phyloP scores from a whole-genome alignment of 2,329 filamentous ascomycete genomes.

The Blastomyces parvus region DNA sequence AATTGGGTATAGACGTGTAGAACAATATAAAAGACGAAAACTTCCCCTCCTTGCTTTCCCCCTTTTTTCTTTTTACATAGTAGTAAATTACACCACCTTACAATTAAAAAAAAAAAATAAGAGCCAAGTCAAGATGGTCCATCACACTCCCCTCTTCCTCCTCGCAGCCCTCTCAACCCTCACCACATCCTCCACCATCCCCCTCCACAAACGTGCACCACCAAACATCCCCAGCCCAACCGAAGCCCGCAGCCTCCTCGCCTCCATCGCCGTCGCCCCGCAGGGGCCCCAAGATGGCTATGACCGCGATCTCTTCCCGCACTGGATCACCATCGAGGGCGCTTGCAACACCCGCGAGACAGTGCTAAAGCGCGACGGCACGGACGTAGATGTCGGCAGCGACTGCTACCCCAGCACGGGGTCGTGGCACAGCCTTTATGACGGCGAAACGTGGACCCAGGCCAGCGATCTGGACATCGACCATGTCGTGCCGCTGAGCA shows the following conservation, averaged over 20 bases:
- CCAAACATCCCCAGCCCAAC: constrained; percentile 55
- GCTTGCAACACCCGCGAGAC: constrained; percentile 63
- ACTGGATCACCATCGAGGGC: constrained; percentile 58
- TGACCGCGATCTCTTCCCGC: constrained; percentile 58
- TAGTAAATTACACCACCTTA: too few relatives aligned
- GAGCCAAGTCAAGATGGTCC: background rate
- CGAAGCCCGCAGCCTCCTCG: constrained; percentile 50
- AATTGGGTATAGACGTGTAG: background rate
- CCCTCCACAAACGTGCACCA: constrained; percentile 30
- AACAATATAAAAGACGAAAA: background rate
- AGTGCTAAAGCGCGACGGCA: constrained; percentile 66
- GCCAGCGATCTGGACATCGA: constrained; percentile 70
- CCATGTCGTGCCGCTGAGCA: constrained; percentile 70
- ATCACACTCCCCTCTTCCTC: constrained; percentile 9
- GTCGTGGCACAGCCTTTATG: constrained; percentile 62
- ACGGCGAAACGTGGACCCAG: constrained; percentile 59
- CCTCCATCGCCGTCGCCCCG: constrained; percentile 48
- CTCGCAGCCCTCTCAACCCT: constrained; percentile 16
- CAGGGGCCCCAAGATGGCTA: constrained; percentile 50
- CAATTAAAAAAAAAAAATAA: background rate
- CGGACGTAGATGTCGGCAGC: constrained; percentile 47
- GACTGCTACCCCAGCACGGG: constrained; percentile 58
- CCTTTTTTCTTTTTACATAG: constrained; percentile 12
- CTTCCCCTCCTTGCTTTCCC: background rate
- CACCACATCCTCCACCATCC: constrained; percentile 16